These are phyloP conservation scores for Neocucurbitaria cava DNA, from an alignment of 2,329 filamentous ascomycete genomes.

Conservation along the genomic window DNA sequence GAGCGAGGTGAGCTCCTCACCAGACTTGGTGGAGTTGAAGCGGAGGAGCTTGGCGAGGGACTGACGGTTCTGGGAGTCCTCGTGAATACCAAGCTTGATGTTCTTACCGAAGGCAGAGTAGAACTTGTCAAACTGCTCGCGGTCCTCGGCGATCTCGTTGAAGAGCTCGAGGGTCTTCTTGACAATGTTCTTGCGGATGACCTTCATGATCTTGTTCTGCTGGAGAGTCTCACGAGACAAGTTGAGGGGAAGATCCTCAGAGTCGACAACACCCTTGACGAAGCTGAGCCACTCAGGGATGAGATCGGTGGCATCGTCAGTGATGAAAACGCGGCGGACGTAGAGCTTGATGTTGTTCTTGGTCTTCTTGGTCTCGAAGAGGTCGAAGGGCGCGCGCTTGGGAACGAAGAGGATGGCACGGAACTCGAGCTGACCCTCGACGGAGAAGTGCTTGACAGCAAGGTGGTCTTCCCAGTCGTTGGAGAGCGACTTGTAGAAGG, in stretches of 20 bases:
- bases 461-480: slow-evolving; percentile 99
- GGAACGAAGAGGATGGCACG: slow-evolving; percentile 99
- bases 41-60: slow-evolving; percentile 96
- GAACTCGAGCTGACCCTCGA: slow-evolving; percentile 99
- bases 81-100: slow-evolving; percentile 99
- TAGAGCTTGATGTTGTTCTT: slow-evolving; percentile 99
- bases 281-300: slow-evolving; percentile 99
- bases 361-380: slow-evolving; percentile 99
- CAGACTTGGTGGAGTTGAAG: slow-evolving; percentile 99
- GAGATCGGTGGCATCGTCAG: slow-evolving; percentile 97
- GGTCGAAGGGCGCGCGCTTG: slow-evolving; percentile 98
- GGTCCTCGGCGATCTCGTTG: slow-evolving; percentile 98
- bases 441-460: slow-evolving; percentile 99
- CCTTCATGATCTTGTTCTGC: slow-evolving; percentile 99
- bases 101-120: slow-evolving; percentile 99
- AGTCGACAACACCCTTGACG: slow-evolving; percentile 99
- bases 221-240: slow-evolving; percentile 99
- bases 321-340: slow-evolving; percentile 99
- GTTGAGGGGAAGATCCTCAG: slow-evolving; percentile 99
- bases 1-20: slow-evolving; percentile 93
- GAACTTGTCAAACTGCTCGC: slow-evolving; percentile 99
- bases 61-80: slow-evolving; percentile 96
- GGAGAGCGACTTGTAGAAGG: slow-evolving; percentile 99
- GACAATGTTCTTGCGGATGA: slow-evolving; percentile 99
- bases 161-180: slow-evolving; percentile 99